A percentile compares a stretch with the other conserved stretches of the same genome.
These are phyloP conservation scores for Entonaema liquescens DNA, from an alignment of 495 filamentous ascomycete species.

Conservation along the genomic window DNA sequence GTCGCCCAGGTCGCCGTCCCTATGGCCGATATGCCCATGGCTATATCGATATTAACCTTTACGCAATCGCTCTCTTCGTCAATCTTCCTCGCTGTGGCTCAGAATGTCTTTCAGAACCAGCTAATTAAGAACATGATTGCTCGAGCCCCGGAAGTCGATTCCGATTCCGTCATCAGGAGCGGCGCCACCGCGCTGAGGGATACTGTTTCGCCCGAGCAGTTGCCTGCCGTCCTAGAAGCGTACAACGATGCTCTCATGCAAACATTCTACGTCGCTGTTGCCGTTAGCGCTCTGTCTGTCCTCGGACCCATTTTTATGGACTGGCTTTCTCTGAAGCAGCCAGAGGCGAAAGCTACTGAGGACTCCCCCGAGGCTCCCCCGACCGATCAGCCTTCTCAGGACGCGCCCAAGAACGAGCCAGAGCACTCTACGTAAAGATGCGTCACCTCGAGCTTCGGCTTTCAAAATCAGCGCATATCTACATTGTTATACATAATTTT, in stretches of 20 bases:
- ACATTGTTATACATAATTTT: not conserved
- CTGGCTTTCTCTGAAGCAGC: slow-evolving; percentile 77
- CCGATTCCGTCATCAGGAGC: slow-evolving; percentile 5
- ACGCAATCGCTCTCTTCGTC: slow-evolving; percentile 23
- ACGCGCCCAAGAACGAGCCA: slow-evolving; percentile 1
- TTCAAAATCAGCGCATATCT: not conserved
- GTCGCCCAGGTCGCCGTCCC: slow-evolving; percentile 22
- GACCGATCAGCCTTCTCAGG: not conserved
- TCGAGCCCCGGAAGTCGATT: slow-evolving; percentile 7
- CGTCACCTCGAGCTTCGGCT: not conserved
- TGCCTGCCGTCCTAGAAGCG: slow-evolving; percentile 67
- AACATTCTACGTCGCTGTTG: slow-evolving; percentile 75
- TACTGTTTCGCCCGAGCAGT: slow-evolving; percentile 53
- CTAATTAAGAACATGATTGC: slow-evolving; percentile 16
- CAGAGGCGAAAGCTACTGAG: slow-evolving; percentile 8
- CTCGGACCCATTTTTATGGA: slow-evolving; percentile 69
- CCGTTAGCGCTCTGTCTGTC: slow-evolving; percentile 67
- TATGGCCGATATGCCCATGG: slow-evolving; percentile 20
- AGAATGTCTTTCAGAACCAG: slow-evolving; percentile 27
- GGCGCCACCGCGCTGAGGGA: slow-evolving; percentile 58
- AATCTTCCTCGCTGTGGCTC: slow-evolving; percentile 21
- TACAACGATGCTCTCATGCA: slow-evolving; percentile 76
- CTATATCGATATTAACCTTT: slow-evolving; percentile 22
- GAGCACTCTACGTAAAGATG: not conserved
- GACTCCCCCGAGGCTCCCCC: slow-evolving; percentile 5